Conservation (phyloP, 2,329 filamentous ascomycete species). For the Cytospora piceicola region DNA sequence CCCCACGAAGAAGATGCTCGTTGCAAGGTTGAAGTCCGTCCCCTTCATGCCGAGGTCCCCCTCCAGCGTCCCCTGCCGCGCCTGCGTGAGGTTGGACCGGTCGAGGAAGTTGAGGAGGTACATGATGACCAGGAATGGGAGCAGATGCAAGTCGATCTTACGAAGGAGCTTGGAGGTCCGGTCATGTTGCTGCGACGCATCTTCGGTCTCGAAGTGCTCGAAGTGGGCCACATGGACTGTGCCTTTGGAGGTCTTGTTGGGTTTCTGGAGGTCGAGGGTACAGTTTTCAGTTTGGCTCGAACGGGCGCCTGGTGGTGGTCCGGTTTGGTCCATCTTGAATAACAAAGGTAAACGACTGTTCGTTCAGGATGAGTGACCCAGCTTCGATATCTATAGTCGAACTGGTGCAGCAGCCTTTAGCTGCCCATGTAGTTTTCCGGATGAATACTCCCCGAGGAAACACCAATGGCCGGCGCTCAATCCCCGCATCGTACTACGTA, state of each 20-base stretch:
- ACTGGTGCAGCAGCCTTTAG: too few species aligned
- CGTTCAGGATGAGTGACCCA: neutral
- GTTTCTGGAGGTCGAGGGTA: neutral
- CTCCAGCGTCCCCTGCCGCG: slow-evolving; percentile 57
- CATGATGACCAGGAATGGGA: slow-evolving; percentile 58
- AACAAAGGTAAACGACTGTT: neutral
- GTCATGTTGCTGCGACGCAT: slow-evolving; percentile 14
- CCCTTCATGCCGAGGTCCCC: slow-evolving; percentile 56
- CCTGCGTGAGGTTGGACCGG: slow-evolving; percentile 56
- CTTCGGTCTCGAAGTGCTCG: slow-evolving; percentile 26
- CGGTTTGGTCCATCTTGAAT: neutral
- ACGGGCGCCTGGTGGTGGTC: neutral
- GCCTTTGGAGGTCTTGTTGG: slow-evolving; percentile 16
- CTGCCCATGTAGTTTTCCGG: neutral
- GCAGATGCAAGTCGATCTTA: slow-evolving; percentile 56
- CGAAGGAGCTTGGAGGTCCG: slow-evolving; percentile 43
- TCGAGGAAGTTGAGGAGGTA: slow-evolving; percentile 62
- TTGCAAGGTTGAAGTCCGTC: slow-evolving; percentile 61
- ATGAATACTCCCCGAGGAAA: neutral
- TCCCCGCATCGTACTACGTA: slow-evolving; percentile 10
- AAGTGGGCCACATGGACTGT: neutral
- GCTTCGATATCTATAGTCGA: too few species aligned
- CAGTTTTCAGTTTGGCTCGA: neutral
- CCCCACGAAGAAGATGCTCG: slow-evolving; percentile 60
- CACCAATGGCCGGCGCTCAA: neutral